Conservation (phyloP, 163 green algal genomes). For the Volvox carteri region DNA sequence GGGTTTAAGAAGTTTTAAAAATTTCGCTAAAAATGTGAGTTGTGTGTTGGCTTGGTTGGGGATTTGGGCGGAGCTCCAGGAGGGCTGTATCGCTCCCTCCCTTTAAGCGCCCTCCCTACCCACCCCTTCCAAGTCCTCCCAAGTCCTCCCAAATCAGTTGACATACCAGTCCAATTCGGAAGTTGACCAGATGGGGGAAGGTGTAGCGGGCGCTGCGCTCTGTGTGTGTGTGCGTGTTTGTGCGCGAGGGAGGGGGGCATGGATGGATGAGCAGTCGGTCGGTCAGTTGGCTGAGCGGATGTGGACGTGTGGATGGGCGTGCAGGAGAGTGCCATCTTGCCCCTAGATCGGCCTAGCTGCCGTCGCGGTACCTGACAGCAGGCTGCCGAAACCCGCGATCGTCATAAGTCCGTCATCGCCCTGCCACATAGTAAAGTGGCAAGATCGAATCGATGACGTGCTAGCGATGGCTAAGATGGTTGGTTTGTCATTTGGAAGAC, state of each 20-base stretch:
- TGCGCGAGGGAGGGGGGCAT: background rate
- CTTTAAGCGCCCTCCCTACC: too few relatives aligned
- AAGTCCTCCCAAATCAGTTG: too few relatives aligned
- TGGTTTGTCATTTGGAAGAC: background rate
- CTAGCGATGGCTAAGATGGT: background rate
- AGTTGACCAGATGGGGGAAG: conserved; percentile 87
- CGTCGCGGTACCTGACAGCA: conserved; percentile 77
- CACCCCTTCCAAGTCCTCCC: too few relatives aligned
- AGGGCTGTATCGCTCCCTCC: too few relatives aligned
- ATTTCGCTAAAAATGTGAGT: too few relatives aligned
- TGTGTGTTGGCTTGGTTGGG: too few relatives aligned
- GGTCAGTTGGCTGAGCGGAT: background rate
- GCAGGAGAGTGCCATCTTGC: background rate
- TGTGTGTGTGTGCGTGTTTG: too few relatives aligned
- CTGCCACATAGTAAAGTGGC: background rate
- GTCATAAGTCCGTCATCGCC: conserved; percentile 73
- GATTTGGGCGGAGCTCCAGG: too few relatives aligned
- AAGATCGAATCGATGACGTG: background rate
- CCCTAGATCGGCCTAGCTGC: background rate
- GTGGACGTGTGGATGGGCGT: background rate
- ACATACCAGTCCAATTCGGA: conserved; percentile 66
- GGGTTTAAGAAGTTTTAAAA: too few relatives aligned
- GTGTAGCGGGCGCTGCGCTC: conserved; percentile 82
- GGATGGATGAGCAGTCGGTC: background rate
- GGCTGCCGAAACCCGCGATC: conserved; percentile 87